Conservation (phyloP, 2,329 filamentous ascomycete species). For the Fusarium paranaense region DNA sequence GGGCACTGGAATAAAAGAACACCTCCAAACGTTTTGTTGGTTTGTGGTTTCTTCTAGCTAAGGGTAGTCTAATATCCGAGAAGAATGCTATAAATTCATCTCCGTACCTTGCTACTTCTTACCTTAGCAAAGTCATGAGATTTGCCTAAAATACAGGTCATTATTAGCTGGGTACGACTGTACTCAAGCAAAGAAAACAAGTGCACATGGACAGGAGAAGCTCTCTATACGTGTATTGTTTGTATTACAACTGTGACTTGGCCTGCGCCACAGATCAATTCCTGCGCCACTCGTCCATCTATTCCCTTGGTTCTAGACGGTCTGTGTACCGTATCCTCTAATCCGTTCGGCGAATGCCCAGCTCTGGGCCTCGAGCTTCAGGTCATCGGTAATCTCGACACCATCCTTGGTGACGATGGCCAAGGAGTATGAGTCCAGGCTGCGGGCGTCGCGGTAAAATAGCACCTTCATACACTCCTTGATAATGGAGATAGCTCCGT, state of each 20-base stretch:
- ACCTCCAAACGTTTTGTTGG: background rate
- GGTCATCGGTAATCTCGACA: conserved; percentile 85
- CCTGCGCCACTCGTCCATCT: conserved; percentile 2
- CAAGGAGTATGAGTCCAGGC: conserved; percentile 90
- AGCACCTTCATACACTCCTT: conserved; percentile 98
- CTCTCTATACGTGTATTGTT: conserved; percentile 1
- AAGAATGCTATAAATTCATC: background rate
- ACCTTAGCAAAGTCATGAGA: background rate
- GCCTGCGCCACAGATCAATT: conserved; percentile 5
- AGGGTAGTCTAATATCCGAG: background rate
- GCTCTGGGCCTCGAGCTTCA: conserved; percentile 94
- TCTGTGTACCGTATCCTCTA: conserved; percentile 93
- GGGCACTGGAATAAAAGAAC: background rate
- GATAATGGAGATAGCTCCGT: conserved; percentile 83
- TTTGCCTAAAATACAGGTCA: background rate
- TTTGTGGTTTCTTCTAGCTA: background rate
- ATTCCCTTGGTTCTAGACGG: conserved; percentile 55
- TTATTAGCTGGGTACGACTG: background rate
- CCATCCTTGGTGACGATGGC: conserved; percentile 90
- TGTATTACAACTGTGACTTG: conserved; percentile 18
- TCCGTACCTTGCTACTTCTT: background rate
- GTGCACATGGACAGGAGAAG: background rate
- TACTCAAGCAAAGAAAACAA: background rate
- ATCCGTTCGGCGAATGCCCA: conserved; percentile 98
- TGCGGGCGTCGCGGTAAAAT: conserved; percentile 96